These are phyloP conservation scores for Phytophthora uliginosa DNA, from an alignment of 352 stramenopile genomes.

Conservation along the genomic window DNA sequence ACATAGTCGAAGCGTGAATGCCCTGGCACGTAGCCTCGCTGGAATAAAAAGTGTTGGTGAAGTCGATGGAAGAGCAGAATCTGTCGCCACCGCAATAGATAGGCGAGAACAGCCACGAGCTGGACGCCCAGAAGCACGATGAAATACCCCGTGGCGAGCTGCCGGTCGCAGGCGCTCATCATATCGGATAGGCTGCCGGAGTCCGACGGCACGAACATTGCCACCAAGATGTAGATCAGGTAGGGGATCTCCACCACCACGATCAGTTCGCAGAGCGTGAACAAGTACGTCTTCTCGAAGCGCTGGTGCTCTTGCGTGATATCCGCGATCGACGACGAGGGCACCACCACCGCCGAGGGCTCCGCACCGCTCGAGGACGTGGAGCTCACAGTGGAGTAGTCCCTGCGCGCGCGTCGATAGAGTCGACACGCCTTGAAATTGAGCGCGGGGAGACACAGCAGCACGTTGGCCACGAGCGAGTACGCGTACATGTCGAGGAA, in stretches of 20 bases:
- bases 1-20: conserved; percentile 76
- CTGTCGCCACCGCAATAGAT: conserved; percentile 78
- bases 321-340: conserved; percentile 38
- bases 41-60: conserved; percentile 83
- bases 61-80: conserved; percentile 85
- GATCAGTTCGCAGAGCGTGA: conserved; percentile 80
- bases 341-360: conserved; percentile 27
- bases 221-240: conserved; percentile 62
- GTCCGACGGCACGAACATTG: conserved; percentile 52
- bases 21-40: conserved; percentile 68
- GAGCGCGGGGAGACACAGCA: conserved; percentile 78
- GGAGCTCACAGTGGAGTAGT: conserved; percentile 28
- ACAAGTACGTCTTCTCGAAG: conserved; percentile 76
- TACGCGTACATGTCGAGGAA: conserved; percentile 79
- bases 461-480: conserved; percentile 64
- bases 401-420: conserved; percentile 41
- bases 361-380: conserved; percentile 39
- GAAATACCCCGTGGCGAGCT: conserved; percentile 42
- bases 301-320: conserved; percentile 59
- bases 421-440: conserved; percentile 69
- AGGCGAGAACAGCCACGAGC: conserved; percentile 62
- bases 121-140: conserved; percentile 57
- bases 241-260: conserved; percentile 85
- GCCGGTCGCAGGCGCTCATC: conserved; percentile 41
- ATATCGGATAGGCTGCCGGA: conserved; percentile 48